phyloP scores from a whole-genome alignment of 2,329 filamentous ascomycete genomes.

The Leptographium radiaticola region DNA sequence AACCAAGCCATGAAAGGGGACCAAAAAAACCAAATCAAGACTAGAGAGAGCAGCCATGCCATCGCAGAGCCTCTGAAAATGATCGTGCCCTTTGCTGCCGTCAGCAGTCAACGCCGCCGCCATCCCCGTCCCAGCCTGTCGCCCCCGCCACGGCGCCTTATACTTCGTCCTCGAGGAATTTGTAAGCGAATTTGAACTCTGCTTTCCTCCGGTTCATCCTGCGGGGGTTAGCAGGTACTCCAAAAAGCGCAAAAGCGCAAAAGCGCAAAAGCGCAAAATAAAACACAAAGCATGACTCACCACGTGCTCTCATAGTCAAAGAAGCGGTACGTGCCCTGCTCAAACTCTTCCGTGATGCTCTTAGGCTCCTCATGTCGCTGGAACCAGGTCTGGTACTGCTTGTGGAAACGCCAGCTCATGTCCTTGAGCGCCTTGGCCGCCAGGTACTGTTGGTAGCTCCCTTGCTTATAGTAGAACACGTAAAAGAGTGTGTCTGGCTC shows the following conservation, averaged over 20 bases:
- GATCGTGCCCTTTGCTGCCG: background rate
- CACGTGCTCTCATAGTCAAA: constrained; percentile 99
- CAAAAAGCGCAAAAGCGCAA: background rate
- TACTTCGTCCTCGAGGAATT: constrained; percentile 91
- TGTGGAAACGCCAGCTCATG: constrained; percentile 98
- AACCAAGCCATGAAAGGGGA: background rate
- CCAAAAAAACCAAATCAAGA: background rate
- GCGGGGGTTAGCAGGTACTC: background rate
- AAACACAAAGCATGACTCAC: constrained; percentile 37
- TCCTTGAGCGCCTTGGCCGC: constrained; percentile 95
- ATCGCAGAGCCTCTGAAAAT: background rate
- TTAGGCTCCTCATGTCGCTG: constrained; percentile 97
- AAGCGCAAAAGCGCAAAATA: background rate
- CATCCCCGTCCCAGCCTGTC: background rate
- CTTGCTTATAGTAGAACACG: constrained; percentile 97
- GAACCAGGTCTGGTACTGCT: constrained; percentile 99
- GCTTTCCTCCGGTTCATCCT: constrained; percentile 99
- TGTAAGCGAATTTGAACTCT: constrained; percentile 97
- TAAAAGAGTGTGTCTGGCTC: constrained; percentile 97
- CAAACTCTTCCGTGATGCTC: constrained; percentile 95
- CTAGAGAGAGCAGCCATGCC: background rate
- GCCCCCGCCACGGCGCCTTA: constrained; percentile 18
- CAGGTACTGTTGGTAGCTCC: constrained; percentile 87
- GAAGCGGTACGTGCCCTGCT: constrained; percentile 97
- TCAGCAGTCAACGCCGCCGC: background rate